These are phyloP conservation scores for Blastocystis sp. DNA, from an alignment of 352 stramenopile genomes.

Conservation along the genomic window DNA sequence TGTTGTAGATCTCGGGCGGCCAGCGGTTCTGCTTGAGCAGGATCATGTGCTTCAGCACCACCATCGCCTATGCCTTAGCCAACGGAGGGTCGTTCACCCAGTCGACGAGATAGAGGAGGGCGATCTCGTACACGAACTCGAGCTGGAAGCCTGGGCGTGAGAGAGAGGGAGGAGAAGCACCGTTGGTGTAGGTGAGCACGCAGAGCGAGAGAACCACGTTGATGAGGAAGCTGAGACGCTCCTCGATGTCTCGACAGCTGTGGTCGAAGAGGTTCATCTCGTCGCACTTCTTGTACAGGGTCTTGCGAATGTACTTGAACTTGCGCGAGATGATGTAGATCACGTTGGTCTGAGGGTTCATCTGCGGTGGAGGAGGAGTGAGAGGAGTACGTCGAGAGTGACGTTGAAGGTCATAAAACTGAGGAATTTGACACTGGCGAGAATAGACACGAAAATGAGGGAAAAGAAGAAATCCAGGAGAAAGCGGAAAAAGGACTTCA, in stretches of 20 bases:
- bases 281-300: constrained; percentile 50
- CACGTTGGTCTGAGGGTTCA: constrained; percentile 35
- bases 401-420: constrained; percentile 35
- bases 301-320: constrained; percentile 38
- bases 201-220: neutral
- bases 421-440: constrained; percentile 4
- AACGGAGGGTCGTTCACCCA: neutral
- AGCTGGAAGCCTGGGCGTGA: neutral
- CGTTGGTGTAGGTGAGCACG: constrained; percentile 5
- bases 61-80: neutral
- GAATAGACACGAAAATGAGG: constrained; percentile 1
- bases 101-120: neutral
- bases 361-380: neutral
- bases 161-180: neutral
- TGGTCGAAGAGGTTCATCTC: constrained; percentile 52
- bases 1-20: constrained; percentile 42
- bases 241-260: constrained; percentile 4
- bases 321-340: constrained; percentile 33
- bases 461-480: constrained; percentile 13
- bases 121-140: neutral
- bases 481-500: neutral
- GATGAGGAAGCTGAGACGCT: neutral
- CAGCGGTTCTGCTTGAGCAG: constrained; percentile 33
- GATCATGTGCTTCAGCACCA: constrained; percentile 37
- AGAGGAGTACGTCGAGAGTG: neutral